Evolutionary conservation across 768 basidiomycete species (phyloP).

Genomic region (Crepidotus variabilis): DNA sequence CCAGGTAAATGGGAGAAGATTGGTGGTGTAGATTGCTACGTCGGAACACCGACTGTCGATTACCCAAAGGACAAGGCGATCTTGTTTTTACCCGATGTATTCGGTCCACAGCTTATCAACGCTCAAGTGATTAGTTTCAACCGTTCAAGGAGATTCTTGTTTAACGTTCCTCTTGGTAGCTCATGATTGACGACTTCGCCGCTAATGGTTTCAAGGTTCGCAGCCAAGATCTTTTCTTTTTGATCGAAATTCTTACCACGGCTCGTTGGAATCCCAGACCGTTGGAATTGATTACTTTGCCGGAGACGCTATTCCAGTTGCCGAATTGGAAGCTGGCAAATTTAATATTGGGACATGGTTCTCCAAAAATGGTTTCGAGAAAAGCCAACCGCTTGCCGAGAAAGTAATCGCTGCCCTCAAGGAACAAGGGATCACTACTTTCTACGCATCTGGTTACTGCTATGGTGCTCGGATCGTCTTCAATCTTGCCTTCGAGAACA

Average conservation of each 20-base stretch:
- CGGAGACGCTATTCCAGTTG: slow-evolving; percentile 35
- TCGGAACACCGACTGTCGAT: slow-evolving; percentile 46
- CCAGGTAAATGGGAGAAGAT: slow-evolving; percentile 47
- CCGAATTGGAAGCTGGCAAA: slow-evolving; percentile 25
- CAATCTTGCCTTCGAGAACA: slow-evolving; percentile 56
- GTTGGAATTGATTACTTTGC: slow-evolving; percentile 38
- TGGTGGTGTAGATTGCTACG: slow-evolving; percentile 47
- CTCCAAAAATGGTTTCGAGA: slow-evolving; percentile 29
- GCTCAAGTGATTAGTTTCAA: slow-evolving; percentile 14
- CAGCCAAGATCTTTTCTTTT: background rate
- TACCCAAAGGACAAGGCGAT: slow-evolving; percentile 56
- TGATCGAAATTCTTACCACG: background rate
- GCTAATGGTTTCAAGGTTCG: slow-evolving; percentile 37
- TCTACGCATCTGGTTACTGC: slow-evolving; percentile 69
- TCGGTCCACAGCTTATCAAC: slow-evolving; percentile 47
- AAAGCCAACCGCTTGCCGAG: slow-evolving; percentile 48
- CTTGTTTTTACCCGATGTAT: slow-evolving; percentile 51
- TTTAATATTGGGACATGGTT: slow-evolving; percentile 45
- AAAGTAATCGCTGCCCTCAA: slow-evolving; percentile 56
- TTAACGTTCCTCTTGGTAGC: slow-evolving; percentile 4
- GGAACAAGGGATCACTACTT: slow-evolving; percentile 49
- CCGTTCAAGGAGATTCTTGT: background rate
- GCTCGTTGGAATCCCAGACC: slow-evolving; percentile 15
- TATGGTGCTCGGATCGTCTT: slow-evolving; percentile 66
- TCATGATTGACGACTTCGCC: slow-evolving; percentile 37